Conservation (phyloP, 2,329 filamentous ascomycete genomes). For the Gliomastix tumulicola region DNA sequence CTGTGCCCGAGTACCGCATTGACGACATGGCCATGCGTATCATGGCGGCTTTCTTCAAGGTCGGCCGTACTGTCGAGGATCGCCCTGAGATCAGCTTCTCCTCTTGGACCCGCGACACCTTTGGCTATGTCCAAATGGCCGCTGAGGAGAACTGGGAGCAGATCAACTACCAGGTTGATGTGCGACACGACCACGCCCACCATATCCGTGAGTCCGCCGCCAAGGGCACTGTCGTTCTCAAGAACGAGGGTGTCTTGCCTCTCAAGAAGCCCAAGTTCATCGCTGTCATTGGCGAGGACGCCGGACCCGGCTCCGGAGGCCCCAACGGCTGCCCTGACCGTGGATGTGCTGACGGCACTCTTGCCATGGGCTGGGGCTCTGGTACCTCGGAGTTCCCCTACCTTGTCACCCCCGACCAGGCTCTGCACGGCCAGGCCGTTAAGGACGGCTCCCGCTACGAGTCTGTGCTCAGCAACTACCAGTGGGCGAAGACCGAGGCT, state of each 20-base stretch:
- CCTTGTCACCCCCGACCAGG: conserved; percentile 65
- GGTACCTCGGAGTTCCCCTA: conserved; percentile 71
- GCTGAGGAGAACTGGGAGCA: conserved; percentile 55
- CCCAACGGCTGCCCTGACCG: conserved; percentile 75
- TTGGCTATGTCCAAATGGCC: conserved; percentile 59
- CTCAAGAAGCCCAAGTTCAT: conserved; percentile 72
- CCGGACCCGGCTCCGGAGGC: conserved; percentile 65
- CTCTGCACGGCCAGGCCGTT: conserved; percentile 56
- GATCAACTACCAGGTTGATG: conserved; percentile 78
- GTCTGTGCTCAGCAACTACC: conserved; percentile 60
- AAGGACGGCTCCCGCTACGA: conserved; percentile 54
- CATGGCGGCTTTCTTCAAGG: conserved; percentile 64
- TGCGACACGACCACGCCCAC: conserved; percentile 65
- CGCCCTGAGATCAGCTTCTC: conserved; percentile 68
- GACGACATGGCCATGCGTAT: conserved; percentile 91
- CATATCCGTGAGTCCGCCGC: conserved; percentile 72
- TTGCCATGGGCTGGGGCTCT: conserved; percentile 76
- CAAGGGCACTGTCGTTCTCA: conserved; percentile 80
- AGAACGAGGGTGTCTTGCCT: conserved; percentile 73
- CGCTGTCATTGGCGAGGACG: conserved; percentile 76
- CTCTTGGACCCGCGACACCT: conserved; percentile 77
- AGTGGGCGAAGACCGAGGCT: conserved; percentile 51
- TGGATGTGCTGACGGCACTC: conserved; percentile 49
- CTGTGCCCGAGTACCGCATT: conserved; percentile 76
- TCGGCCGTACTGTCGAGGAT: conserved; percentile 43